Base-by-base conservation (phyloP, 768 basidiomycete genomes). In the Phaeolepiota aurea region DNA sequence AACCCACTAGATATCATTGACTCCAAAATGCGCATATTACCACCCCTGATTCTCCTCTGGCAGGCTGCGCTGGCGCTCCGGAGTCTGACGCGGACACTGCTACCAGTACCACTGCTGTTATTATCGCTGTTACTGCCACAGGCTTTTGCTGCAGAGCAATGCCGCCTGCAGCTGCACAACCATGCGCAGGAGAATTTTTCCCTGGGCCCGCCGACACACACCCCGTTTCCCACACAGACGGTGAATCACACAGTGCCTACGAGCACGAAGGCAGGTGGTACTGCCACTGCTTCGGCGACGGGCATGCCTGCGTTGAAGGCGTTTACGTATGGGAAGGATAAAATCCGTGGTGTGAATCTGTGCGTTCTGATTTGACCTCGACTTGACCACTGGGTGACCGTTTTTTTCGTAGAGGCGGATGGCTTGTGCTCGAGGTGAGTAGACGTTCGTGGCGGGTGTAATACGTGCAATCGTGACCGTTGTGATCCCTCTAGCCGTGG, bases 401-500 rank as follows among this genome's bases (percentile, higher is more conserved):
- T 30, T 21, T 35, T 22, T n/a, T n/a, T n/a, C 12, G 13, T 45
- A 76, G 77, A 20, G 77, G 77, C 12, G 77, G 77, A 1, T 79
- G 78, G 79, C 70, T 80, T 43, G 74, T 80, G 12, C 57, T 80
- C 2, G 78, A 80, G 63, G 75, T 72, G 35, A 32, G 59, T 34
- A 37, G 13, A 14, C 10, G 31, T 25, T 25, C 37, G 9, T 16
- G n/a, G n/a, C n/a, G n/a, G n/a, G n/a, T n/a, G n/a, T n/a, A n/a
- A n/a, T n/a, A n/a, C n/a, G n/a, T n/a, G n/a, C n/a, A n/a, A n/a
- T n/a, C n/a, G n/a, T n/a, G n/a, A n/a, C n/a, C n/a, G n/a, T n/a
- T n/a, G n/a, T n/a, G n/a, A n/a, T n/a, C n/a, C n/a, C n/a, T n/a
- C 10, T 43, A 84, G 78, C 82, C 82, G 21, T 86, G 84, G 84